phyloP scores from a whole-genome alignment of 768 basidiomycete genomes.

The Tylopilus balloui region DNA sequence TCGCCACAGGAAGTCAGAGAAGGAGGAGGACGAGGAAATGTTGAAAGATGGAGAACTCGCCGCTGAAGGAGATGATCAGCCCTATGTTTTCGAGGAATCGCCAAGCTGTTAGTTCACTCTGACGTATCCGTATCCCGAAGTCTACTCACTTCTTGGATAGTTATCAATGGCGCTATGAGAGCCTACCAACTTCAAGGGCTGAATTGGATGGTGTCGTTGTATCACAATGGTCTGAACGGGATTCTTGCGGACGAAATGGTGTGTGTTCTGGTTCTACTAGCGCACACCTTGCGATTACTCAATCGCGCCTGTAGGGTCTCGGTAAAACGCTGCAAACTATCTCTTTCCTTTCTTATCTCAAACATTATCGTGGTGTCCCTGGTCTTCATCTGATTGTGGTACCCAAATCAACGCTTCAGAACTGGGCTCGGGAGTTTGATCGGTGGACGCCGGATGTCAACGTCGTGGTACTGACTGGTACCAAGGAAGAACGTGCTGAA shows the following conservation, averaged over 20 bases:
- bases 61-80: conserved; percentile 80
- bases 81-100: conserved; percentile 91
- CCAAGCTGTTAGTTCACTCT: conserved; percentile 63
- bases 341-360: conserved; percentile 93
- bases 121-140: neutral
- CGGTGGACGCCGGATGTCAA: conserved; percentile 89
- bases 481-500: conserved; percentile 83
- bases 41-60: conserved; percentile 81
- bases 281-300: neutral
- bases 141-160: conserved; percentile 39
- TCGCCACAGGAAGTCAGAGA: conserved; percentile 92
- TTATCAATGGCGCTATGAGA: conserved; percentile 87
- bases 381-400: conserved; percentile 96
- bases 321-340: conserved; percentile 99
- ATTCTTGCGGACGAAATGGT: conserved; percentile 98
- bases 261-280: conserved; percentile 14
- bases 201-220: conserved; percentile 95
- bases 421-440: conserved; percentile 92
- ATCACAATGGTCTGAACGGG: conserved; percentile 95
- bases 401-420: conserved; percentile 97
- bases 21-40: conserved; percentile 96
- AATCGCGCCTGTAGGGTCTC: conserved; percentile 60
- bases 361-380: conserved; percentile 65
- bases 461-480: conserved; percentile 75
- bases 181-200: conserved; percentile 93